phyloP scores from a whole-genome alignment of 306 rosid genomes.

The Sindora glabra region DNA sequence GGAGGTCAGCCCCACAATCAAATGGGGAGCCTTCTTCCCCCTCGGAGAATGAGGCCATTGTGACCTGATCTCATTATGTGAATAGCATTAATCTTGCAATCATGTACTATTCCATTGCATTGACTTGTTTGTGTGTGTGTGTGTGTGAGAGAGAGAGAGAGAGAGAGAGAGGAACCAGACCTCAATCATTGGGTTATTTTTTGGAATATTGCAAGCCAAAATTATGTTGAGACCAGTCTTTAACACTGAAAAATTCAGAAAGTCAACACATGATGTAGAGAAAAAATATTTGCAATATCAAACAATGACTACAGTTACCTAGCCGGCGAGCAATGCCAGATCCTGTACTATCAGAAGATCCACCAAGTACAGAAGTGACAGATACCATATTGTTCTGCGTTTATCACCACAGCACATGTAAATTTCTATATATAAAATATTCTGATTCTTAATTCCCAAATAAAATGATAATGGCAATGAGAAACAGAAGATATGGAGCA shows the following conservation, averaged over 20 bases:
- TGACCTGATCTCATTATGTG: too few relatives aligned
- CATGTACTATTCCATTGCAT: too few relatives aligned
- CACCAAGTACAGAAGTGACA: slow-evolving; percentile 78
- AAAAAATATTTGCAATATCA: neutral
- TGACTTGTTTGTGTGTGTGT: neutral
- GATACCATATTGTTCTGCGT: slow-evolving; percentile 50
- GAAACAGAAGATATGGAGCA: neutral
- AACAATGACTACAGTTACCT: slow-evolving; percentile 35
- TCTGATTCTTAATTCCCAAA: neutral
- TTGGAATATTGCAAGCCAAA: slow-evolving; percentile 81
- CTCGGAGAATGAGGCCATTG: too few relatives aligned
- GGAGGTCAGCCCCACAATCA: too few relatives aligned
- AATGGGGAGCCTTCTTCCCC: too few relatives aligned
- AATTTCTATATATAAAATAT: neutral
- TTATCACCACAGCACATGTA: neutral
- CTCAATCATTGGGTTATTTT: slow-evolving; percentile 72
- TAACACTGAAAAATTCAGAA: slow-evolving; percentile 36
- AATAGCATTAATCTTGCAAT: too few relatives aligned
- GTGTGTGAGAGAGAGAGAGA: neutral
- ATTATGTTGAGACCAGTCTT: slow-evolving; percentile 75
- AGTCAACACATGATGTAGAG: neutral
- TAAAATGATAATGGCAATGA: neutral
- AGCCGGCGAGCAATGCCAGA: slow-evolving; percentile 73
- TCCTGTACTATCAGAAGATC: slow-evolving; percentile 80
- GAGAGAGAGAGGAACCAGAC: slow-evolving; percentile 23